Evolutionary conservation across 345 rosid genomes (phyloP).

Genomic region (Hibiscus trionum): DNA sequence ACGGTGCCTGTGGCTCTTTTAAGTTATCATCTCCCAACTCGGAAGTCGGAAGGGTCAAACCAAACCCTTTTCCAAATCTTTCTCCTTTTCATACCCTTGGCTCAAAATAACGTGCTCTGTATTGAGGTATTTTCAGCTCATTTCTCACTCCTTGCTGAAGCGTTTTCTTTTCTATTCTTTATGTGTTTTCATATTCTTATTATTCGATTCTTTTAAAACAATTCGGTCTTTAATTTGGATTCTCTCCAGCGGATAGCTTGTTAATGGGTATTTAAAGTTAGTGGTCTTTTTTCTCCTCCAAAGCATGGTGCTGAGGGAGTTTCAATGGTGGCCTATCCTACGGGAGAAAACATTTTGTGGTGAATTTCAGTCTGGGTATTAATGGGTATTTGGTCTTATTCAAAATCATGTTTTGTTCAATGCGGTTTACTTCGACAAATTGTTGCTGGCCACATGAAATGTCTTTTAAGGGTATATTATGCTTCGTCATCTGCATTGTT

Average conservation of each 20-base stretch:
- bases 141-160: not conserved
- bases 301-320: not conserved
- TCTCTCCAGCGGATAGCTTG: too few relatives aligned
- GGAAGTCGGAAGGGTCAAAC: not conserved
- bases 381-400: conserved; percentile 20
- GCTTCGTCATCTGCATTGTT: not conserved
- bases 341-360: not conserved
- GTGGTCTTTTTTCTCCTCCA: not conserved
- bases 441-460: not conserved
- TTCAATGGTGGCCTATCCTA: not conserved
- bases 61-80: not conserved
- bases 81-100: not conserved
- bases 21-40: not conserved
- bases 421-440: not conserved
- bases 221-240: not conserved
- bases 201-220: not conserved
- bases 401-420: conserved; percentile 13
- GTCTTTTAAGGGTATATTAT: not conserved
- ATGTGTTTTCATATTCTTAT: not conserved
- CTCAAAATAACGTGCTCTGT: not conserved
- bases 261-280: not conserved
- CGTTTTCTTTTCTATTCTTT: too few relatives aligned
- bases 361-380: conserved; percentile 3
- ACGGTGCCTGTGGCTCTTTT: not conserved
- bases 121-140: not conserved